These are phyloP conservation scores for Pseudognaphalium luteoalbum DNA, from an alignment of 129 eudicot species.

Conservation along the genomic window DNA sequence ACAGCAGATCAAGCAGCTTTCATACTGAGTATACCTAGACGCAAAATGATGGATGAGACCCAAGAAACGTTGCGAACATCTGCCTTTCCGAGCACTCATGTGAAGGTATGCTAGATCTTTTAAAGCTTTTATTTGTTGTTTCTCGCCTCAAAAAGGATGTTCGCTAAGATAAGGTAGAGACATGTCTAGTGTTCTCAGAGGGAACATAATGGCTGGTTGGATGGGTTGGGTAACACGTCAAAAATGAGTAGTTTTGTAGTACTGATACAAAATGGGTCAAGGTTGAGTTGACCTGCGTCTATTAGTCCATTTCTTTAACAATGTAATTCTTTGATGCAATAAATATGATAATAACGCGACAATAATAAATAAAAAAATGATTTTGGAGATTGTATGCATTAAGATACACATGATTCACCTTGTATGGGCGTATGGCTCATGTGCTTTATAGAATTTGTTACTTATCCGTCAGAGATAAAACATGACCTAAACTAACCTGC, in stretches of 20 bases:
- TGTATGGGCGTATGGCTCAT: background rate
- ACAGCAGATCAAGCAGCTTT: conserved; percentile 95
- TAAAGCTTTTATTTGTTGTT: background rate
- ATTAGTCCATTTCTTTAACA: background rate
- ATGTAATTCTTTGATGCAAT: background rate
- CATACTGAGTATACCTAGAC: conserved; percentile 82
- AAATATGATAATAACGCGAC: background rate
- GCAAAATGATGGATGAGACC: conserved; percentile 88
- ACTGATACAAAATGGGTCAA: background rate
- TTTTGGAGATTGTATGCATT: background rate
- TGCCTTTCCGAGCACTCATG: conserved; percentile 96
- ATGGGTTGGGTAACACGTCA: background rate
- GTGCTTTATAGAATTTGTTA: background rate
- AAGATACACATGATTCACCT: no score
- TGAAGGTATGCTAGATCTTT: conserved; percentile 50
- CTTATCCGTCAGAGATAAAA: background rate
- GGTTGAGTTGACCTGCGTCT: background rate
- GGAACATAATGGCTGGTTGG: background rate
- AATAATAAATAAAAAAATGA: background rate
- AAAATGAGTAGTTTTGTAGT: background rate
- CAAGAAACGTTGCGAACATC: conserved; percentile 96
- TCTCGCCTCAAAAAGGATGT: background rate
- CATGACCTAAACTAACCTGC: background rate
- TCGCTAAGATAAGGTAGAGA: background rate
- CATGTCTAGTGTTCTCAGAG: background rate